These are phyloP conservation scores for Scedosporium apiospermum DNA, from an alignment of 2,329 filamentous ascomycete species.

Conservation along the genomic window DNA sequence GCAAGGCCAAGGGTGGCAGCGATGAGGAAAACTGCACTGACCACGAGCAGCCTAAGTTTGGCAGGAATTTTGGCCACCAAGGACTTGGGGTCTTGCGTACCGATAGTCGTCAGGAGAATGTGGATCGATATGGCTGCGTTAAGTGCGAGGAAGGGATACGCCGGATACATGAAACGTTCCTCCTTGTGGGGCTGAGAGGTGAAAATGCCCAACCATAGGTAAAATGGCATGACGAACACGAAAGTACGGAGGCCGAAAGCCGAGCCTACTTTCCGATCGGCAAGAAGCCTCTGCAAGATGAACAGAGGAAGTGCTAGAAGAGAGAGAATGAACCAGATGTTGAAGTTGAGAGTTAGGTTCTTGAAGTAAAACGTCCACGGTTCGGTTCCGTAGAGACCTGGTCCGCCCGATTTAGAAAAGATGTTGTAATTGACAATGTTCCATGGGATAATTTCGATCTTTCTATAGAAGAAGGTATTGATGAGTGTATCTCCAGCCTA, in stretches of 20 bases:
- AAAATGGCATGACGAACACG: constrained; percentile 77
- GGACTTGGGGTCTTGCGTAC: constrained; percentile 57
- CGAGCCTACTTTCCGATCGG: constrained; percentile 50
- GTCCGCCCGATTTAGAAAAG: constrained; percentile 71
- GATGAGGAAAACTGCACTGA: constrained; percentile 50
- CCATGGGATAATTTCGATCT: constrained; percentile 67
- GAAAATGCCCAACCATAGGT: constrained; percentile 90
- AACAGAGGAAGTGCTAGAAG: constrained; percentile 67
- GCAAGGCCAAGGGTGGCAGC: constrained; percentile 59
- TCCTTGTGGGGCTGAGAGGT: constrained; percentile 93
- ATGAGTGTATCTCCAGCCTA: constrained; percentile 60
- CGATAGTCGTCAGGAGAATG: constrained; percentile 66
- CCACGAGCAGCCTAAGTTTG: constrained; percentile 59
- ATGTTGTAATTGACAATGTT: constrained; percentile 97
- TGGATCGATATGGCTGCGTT: constrained; percentile 83
- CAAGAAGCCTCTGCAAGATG: constrained; percentile 58
- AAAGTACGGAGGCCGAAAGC: constrained; percentile 65
- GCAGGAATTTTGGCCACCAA: constrained; percentile 64
- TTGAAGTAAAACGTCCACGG: constrained; percentile 95
- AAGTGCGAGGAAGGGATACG: constrained; percentile 80
- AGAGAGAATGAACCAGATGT: constrained; percentile 82
- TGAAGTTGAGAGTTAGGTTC: constrained; percentile 89
- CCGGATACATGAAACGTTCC: constrained; percentile 97
- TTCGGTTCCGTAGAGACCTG: constrained; percentile 89
- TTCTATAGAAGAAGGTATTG: constrained; percentile 80